These are phyloP conservation scores for Boletus pseudopeckii DNA, from an alignment of 768 basidiomycete genomes.

Conservation along the genomic window DNA sequence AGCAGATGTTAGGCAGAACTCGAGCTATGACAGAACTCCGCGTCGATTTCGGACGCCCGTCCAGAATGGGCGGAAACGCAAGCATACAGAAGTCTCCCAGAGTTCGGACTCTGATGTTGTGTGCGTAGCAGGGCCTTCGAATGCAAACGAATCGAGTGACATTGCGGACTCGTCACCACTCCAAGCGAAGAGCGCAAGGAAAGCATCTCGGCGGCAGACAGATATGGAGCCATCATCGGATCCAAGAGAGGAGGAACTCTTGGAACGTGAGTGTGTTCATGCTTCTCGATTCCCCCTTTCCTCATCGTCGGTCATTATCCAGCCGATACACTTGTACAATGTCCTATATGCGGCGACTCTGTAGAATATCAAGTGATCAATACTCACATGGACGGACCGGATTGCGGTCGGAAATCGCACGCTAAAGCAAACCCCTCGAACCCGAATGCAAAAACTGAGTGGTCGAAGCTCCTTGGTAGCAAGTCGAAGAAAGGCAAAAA, in stretches of 20 bases:
- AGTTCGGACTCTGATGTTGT: slow-evolving; percentile 29
- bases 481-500: slow-evolving; percentile 40
- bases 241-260: slow-evolving; percentile 28
- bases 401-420: slow-evolving; percentile 36
- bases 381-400: slow-evolving; percentile 57
- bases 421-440: slow-evolving; percentile 20
- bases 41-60: slow-evolving; percentile 13
- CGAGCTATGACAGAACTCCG: slow-evolving; percentile 14
- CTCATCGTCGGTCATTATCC: slow-evolving; percentile 4
- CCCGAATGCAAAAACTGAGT: slow-evolving; percentile 31
- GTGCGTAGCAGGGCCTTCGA: slow-evolving; percentile 31
- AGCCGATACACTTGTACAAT: slow-evolving; percentile 43
- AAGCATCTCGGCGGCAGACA: slow-evolving; percentile 10
- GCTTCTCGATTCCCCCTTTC: neutral
- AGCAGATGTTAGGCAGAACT: slow-evolving; percentile 3
- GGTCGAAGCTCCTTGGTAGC: slow-evolving; percentile 40
- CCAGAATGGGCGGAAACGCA: slow-evolving; percentile 36
- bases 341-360: slow-evolving; percentile 56
- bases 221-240: slow-evolving; percentile 30
- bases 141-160: slow-evolving; percentile 23
- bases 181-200: slow-evolving; percentile 20
- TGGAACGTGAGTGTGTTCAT: slow-evolving; percentile 14
- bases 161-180: slow-evolving; percentile 21
- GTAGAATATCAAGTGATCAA: slow-evolving; percentile 54
- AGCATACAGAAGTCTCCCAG: slow-evolving; percentile 19